These are phyloP conservation scores for Gillenia trifoliata DNA, from an alignment of 306 rosid genomes.

Conservation along the genomic window DNA sequence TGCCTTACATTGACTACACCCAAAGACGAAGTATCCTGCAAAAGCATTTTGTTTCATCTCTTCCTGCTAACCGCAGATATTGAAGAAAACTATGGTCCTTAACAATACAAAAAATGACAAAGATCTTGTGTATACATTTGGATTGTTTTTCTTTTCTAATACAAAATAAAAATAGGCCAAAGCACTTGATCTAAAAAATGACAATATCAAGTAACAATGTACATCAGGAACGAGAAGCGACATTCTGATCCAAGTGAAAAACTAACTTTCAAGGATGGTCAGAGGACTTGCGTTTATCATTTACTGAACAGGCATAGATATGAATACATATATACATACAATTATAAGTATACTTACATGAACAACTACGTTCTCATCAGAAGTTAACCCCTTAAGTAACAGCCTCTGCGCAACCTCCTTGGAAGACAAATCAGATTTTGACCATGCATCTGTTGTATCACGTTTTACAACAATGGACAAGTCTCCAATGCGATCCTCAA, in stretches of 20 bases:
- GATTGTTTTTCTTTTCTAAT: background rate
- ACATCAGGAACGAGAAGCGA: too few relatives aligned
- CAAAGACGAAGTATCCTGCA: slow-evolving; percentile 81
- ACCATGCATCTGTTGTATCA: slow-evolving; percentile 33
- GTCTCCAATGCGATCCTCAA: slow-evolving; percentile 58
- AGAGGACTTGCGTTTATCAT: background rate
- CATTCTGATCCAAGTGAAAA: too few relatives aligned
- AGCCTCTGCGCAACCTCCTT: slow-evolving; percentile 50
- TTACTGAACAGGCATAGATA: background rate
- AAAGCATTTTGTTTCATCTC: slow-evolving; percentile 6
- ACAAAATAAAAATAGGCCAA: too few relatives aligned
- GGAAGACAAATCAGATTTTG: slow-evolving; percentile 16
- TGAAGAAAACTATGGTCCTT: background rate
- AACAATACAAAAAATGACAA: background rate
- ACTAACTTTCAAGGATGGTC: background rate
- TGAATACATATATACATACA: background rate
- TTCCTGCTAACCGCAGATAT: background rate
- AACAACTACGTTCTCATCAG: slow-evolving; percentile 83
- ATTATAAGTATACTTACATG: slow-evolving; percentile 54
- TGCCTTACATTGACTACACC: slow-evolving; percentile 58
- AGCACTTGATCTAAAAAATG: too few relatives aligned
- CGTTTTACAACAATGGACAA: slow-evolving; percentile 51
- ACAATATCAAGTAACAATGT: too few relatives aligned
- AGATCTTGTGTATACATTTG: background rate
- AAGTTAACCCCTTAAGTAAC: slow-evolving; percentile 83